Conservation (phyloP, 495 filamentous ascomycete genomes). For the Beverwykella pulmonaria region DNA sequence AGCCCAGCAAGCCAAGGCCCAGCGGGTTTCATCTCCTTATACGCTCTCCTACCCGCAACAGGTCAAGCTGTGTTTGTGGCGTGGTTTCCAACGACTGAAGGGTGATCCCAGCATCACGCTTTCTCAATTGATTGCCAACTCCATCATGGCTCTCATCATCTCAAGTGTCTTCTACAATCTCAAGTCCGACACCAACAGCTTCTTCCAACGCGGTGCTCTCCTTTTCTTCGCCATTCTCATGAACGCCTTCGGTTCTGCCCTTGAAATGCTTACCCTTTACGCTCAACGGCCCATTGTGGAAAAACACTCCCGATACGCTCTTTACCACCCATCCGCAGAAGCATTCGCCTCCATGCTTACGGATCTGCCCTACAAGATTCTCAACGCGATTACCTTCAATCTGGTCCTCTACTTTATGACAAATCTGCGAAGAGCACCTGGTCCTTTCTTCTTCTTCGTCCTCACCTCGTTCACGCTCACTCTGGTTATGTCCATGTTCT, state of each 20-base stretch:
- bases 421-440: conserved; percentile 73
- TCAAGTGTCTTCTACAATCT: conserved; percentile 82
- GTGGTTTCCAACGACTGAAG: conserved; percentile 70
- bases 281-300: conserved; percentile 90
- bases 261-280: conserved; percentile 85
- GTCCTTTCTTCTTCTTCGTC: conserved; percentile 59
- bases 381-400: conserved; percentile 64
- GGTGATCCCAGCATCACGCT: conserved; percentile 75
- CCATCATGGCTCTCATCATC: conserved; percentile 74
- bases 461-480: conserved; percentile 50
- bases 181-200: conserved; percentile 61
- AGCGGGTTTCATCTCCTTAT: conserved; percentile 70
- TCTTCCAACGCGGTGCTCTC: conserved; percentile 78
- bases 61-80: conserved; percentile 69
- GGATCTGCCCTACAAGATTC: conserved; percentile 69
- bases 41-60: conserved; percentile 75
- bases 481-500: conserved; percentile 54
- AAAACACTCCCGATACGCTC: conserved; percentile 86
- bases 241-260: conserved; percentile 76
- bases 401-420: conserved; percentile 85
- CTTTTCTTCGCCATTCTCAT: conserved; percentile 88
- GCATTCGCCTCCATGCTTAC: conserved; percentile 80
- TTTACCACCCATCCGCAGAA: conserved; percentile 89
- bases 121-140: conserved; percentile 71
- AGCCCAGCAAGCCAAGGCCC: conserved; percentile 66